Conservation (phyloP, 176 grass and related monocot genomes). For the Phoenix roebelenii region DNA sequence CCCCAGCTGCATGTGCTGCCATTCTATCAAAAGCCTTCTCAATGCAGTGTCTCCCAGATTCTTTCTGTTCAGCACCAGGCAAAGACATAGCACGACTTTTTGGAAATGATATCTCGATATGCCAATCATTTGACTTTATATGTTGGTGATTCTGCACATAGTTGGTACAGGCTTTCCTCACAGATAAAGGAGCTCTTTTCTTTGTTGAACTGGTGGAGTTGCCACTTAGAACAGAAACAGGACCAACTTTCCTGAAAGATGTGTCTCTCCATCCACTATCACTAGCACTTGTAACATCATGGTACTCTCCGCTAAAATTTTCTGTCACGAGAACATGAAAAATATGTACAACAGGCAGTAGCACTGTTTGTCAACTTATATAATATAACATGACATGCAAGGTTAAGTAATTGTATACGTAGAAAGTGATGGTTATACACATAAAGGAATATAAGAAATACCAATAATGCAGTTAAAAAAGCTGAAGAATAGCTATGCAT, state of each 20-base stretch:
- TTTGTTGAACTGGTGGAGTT: constrained; percentile 44
- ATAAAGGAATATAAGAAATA: no score
- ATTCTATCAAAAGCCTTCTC: constrained; percentile 45
- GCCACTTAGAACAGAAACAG: constrained; percentile 50
- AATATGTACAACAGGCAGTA: constrained; percentile 2
- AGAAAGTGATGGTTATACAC: no score
- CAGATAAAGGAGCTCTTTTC: constrained; percentile 67
- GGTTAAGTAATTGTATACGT: no score
- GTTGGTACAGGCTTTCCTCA: constrained; percentile 44
- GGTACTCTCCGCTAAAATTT: constrained; percentile 61
- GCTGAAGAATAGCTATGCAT: no score
- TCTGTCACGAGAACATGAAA: constrained; percentile 34
- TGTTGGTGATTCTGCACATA: constrained; percentile 38
- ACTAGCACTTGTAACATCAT: constrained; percentile 54
- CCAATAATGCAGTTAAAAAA: no score
- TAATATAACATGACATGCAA: no score
- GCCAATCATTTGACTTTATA: constrained; percentile 53
- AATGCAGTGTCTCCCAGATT: constrained; percentile 14
- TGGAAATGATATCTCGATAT: constrained; percentile 77
- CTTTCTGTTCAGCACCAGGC: constrained; percentile 27
- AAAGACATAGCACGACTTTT: constrained; percentile 41
- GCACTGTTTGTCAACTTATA: no score
- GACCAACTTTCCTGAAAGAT: constrained; percentile 55
- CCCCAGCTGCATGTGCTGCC: constrained; percentile 13
- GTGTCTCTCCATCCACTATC: constrained; percentile 62